Base-by-base conservation (phyloP, 208 protist genomes). In the Acanthamoeba triangularis region DNA sequence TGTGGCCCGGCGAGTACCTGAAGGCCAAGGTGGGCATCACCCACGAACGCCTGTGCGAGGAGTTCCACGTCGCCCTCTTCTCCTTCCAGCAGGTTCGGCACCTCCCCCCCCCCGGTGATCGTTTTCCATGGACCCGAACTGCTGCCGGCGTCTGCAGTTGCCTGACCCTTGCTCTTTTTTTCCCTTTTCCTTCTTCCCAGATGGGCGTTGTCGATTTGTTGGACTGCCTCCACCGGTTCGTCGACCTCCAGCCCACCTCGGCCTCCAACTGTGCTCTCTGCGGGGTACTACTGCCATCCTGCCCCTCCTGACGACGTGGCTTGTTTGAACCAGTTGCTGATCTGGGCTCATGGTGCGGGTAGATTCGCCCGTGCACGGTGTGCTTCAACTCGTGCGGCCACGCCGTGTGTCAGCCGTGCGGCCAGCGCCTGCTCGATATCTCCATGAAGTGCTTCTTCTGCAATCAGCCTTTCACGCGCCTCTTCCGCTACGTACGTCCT, bases 1-100 rank as follows among this genome's bases (percentile, higher is more conserved):
- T 80, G 18, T 80, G 69, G 69, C 69, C 8, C 8, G 69, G 69
- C 30, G 69, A 80, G 37, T 80, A 80, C 20, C 69, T 49, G 0
- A 80, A 80, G 37, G 69, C 69, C 69, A 80, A 80, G 69, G 69
- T 80, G 69, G 69, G 69, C 69, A 80, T 80, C 30, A 80, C 69
- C 35, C 69, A 80, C 37, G 69, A 80, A n/a, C 28, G 33, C 3
- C 69, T 80, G 25, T 80, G 30, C 37, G 37, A 80, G 35, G 69
- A 80, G 33, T 80, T 80, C 69, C 69, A 80, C 69, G 69, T 80
- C 30, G 69, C 69, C 37, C 69, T 80, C 20, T 80, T 49, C 69
- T 80, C 69, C 69, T 80, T 80, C 69, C 30, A 47, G 20, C 69
- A 80, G 69, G 67, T 37, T 41, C 25, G 67, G 52, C 52, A 23